Percentiles rank a stretch among this genome's conserved stretches.
Evolutionary conservation across 139 green algal genomes (phyloP).

Genomic region (Chlamydomonas sp.): DNA sequence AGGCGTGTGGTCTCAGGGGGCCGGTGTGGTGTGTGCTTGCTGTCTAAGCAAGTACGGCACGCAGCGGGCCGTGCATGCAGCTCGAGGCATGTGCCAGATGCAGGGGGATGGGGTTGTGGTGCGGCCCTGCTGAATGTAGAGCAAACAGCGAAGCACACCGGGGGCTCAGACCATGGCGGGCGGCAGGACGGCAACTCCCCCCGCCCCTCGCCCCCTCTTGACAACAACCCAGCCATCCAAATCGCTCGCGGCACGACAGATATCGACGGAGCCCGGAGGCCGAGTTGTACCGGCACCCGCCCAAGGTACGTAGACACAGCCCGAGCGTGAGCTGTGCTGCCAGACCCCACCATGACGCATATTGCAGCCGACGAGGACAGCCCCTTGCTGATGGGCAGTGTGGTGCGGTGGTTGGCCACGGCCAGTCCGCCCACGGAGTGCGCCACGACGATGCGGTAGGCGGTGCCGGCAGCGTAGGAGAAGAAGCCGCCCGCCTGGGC

Average conservation of each 20-base stretch:
- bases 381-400: slow-evolving; percentile 76
- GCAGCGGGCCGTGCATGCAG: too few species aligned
- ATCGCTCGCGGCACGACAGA: neutral
- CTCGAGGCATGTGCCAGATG: too few species aligned
- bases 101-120: too few species aligned
- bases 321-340: neutral
- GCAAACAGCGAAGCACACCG: neutral
- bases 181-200: too few species aligned
- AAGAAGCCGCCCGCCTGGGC: slow-evolving; percentile 73
- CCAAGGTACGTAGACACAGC: too few species aligned
- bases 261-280: too few species aligned
- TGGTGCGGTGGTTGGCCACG: slow-evolving; percentile 73
- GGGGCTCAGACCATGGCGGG: neutral
- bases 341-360: slow-evolving; percentile 68
- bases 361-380: slow-evolving; percentile 78
- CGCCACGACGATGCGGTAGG: slow-evolving; percentile 61
- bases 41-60: too few species aligned
- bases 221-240: neutral
- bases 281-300: too few species aligned
- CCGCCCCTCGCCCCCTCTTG: too few species aligned
- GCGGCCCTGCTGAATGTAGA: too few species aligned
- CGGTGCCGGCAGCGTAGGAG: slow-evolving; percentile 70
- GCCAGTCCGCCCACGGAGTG: slow-evolving; percentile 60
- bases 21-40: too few species aligned
- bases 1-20: too few species aligned